Evolutionary conservation across 495 filamentous ascomycete genomes (phyloP), one percentile per base, ranked within the genome.

Genomic region (Stereocaulon alpinum): DNA sequence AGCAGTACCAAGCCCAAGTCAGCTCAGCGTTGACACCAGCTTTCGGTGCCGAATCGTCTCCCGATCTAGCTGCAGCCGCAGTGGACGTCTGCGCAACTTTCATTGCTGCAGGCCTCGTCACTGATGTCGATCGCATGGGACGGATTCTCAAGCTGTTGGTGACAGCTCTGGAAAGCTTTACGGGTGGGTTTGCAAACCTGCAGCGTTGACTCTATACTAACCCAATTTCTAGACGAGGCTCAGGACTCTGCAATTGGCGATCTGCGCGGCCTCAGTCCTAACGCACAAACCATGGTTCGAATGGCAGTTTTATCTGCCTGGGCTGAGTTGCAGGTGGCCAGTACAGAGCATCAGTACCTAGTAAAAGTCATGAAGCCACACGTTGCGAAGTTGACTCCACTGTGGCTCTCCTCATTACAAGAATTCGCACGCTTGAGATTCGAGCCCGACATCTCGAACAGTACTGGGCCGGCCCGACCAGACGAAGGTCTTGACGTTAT

Each of bases 1-100:
- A 99, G 66, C 93, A 97, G 68, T 99, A 97, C 66, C 93, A 99
- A 70, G 93, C 93, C 17, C 93, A 99, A 69, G 96, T 97, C 66
- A 89, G 92, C 64, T 96, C 93, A 1, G 93, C 93, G 0, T 80
- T 99, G 42, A 97, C 93, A 5, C 93, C 93, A 10, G 94, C 93
- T 1, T 99, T 99, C 74, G 91, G 92, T 1, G 83, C 84, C 2
- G 93, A 99, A 71, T 97, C 93, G 2, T 96, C 92, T 5, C 91
- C 93, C 1, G 94, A 96, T 68, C 77, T 99, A 6, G 93, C 93
- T 20, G 86, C 93, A 1, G 91, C 94, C 63, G 93, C 93, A 40
- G 88, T 99, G 49, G 95, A 94, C 69, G 94, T 99, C n/a, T 97
- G 93, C 60, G 94, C 90, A 22, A 87, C 86, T 0, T 99, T 99